These are phyloP conservation scores for Pelargonium fulgidum DNA, from an alignment of 441 rosid species.

Conservation along the genomic window DNA sequence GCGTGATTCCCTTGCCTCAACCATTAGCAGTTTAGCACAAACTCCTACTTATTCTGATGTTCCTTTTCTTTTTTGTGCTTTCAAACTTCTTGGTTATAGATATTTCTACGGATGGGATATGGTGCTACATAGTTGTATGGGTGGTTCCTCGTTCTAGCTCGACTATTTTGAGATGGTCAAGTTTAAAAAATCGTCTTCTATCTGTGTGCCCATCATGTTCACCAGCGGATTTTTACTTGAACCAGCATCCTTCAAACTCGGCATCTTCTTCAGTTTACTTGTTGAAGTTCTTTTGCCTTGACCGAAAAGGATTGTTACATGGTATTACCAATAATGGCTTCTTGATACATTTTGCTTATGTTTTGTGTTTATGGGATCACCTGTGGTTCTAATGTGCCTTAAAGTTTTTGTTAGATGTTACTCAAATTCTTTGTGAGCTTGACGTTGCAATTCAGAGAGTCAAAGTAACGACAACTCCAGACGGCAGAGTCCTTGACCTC, in stretches of 20 bases:
- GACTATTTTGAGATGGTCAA: conserved; percentile 48
- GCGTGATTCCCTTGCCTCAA: too few species aligned
- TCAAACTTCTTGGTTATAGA: conserved; percentile 29
- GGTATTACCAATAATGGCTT: conserved; percentile 33
- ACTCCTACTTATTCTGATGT: too few species aligned
- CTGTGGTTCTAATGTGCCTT: conserved; percentile 10
- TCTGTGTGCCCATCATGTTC: conserved; percentile 59
- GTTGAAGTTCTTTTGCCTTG: conserved; percentile 62
- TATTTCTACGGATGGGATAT: conserved; percentile 81
- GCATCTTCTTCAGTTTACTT: conserved; percentile 48
- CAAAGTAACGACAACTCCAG: conserved; percentile 81
- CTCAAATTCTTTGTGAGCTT: conserved; percentile 64
- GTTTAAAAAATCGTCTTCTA: conserved; percentile 54
- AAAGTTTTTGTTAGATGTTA: conserved; percentile 47
- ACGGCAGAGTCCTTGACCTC: conserved; percentile 72
- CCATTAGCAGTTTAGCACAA: too few species aligned
- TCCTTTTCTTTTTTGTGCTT: not conserved
- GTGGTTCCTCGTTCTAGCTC: conserved; percentile 48
- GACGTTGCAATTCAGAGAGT: conserved; percentile 80
- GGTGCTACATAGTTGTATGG: conserved; percentile 78
- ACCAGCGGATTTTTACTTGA: conserved; percentile 25
- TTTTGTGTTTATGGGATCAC: not conserved
- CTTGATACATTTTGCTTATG: not conserved
- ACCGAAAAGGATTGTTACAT: conserved; percentile 55
- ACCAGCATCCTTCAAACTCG: conserved; percentile 32